Conservation (phyloP, 2,329 filamentous ascomycete genomes). For the Cercospora sojina region DNA sequence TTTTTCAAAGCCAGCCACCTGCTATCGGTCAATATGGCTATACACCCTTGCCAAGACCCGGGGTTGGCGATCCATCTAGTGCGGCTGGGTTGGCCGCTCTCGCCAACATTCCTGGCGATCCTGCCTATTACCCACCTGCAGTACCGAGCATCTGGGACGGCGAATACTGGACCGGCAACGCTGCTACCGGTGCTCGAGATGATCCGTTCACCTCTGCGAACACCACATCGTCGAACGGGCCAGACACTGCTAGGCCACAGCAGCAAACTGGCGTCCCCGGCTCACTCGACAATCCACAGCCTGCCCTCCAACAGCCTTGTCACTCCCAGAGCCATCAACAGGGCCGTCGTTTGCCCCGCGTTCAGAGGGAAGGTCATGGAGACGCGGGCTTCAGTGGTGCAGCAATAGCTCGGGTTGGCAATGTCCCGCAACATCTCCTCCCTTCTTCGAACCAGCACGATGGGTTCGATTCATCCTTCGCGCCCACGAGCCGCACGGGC, state of each 20-base stretch:
- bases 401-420: background rate
- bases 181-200: background rate
- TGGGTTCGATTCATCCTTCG: background rate
- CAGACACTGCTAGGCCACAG: background rate
- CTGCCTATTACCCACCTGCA: background rate
- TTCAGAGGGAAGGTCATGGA: background rate
- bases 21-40: background rate
- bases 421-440: background rate
- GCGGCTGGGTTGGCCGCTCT: background rate
- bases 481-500: background rate
- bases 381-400: background rate
- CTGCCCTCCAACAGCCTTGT: background rate
- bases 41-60: background rate
- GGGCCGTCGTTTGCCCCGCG: background rate
- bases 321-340: background rate
- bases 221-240: background rate
- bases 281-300: background rate
- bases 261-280: background rate
- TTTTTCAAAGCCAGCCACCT: background rate
- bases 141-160: background rate
- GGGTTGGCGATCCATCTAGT: background rate
- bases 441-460: background rate
- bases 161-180: background rate
- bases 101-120: background rate
- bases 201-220: background rate